phyloP scores from a whole-genome alignment of 2,329 filamentous ascomycete species.

The Monosporascus sp. region DNA sequence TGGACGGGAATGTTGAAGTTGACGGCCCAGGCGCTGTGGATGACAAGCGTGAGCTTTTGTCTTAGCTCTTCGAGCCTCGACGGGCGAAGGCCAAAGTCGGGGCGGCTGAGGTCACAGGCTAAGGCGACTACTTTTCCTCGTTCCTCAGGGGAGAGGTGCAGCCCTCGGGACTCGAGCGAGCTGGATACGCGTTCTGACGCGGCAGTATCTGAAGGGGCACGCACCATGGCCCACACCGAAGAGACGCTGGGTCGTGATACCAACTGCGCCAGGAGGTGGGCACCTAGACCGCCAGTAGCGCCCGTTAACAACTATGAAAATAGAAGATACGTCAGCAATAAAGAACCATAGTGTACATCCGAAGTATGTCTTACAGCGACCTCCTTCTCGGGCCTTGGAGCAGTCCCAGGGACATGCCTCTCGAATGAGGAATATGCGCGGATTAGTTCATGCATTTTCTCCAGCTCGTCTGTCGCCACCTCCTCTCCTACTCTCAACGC shows the following conservation, averaged over 20 bases:
- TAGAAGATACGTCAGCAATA: background rate
- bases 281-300: slow-evolving; percentile 55
- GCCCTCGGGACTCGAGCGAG: slow-evolving; percentile 26
- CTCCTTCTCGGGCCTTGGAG: slow-evolving; percentile 12
- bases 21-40: slow-evolving; percentile 49
- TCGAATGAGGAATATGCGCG: slow-evolving; percentile 32
- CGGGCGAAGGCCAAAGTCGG: slow-evolving; percentile 32
- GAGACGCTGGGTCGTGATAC: slow-evolving; percentile 52
- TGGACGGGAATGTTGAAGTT: slow-evolving; percentile 47
- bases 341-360: background rate
- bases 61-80: slow-evolving; percentile 21
- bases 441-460: slow-evolving; percentile 28
- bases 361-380: slow-evolving; percentile 10
- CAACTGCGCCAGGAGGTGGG: slow-evolving; percentile 52
- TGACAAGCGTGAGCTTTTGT: slow-evolving; percentile 33
- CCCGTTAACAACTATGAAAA: slow-evolving; percentile 46
- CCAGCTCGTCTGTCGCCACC: slow-evolving; percentile 17
- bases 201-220: slow-evolving; percentile 31
- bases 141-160: slow-evolving; percentile 26
- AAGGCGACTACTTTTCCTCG: slow-evolving; percentile 31
- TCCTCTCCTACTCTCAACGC: slow-evolving; percentile 10
- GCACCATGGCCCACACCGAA: slow-evolving; percentile 43
- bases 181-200: slow-evolving; percentile 25
- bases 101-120: slow-evolving; percentile 33
- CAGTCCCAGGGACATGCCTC: slow-evolving; percentile 14